Percentiles rank a stretch among this genome's conserved stretches.
Evolutionary conservation across 495 filamentous ascomycete genomes (phyloP).

Genomic region (Annulohypoxylon moriforme): DNA sequence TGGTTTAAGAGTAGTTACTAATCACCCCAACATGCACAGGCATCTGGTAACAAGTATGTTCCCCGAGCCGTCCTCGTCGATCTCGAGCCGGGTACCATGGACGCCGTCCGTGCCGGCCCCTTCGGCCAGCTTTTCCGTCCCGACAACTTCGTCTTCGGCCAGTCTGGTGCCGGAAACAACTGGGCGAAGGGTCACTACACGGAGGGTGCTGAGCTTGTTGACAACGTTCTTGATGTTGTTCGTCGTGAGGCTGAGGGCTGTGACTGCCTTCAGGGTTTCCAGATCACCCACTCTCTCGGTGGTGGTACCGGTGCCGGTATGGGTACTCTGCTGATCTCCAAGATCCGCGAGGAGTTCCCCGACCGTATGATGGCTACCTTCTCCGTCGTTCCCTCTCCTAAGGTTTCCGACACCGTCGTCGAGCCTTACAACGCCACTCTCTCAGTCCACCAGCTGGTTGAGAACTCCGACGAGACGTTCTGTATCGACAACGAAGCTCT

Average conservation of each 20-base stretch:
- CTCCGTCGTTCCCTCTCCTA: constrained; percentile 99
- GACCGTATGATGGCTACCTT: constrained; percentile 99
- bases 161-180: constrained; percentile 99
- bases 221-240: constrained; percentile 98
- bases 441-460: constrained; percentile 98
- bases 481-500: constrained; percentile 99
- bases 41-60: constrained; percentile 97
- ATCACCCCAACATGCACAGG: constrained; percentile 63
- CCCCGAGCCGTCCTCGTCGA: constrained; percentile 99
- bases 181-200: constrained; percentile 99
- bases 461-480: constrained; percentile 99
- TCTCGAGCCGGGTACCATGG: constrained; percentile 98
- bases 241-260: constrained; percentile 98
- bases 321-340: constrained; percentile 99
- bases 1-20: constrained; percentile 5
- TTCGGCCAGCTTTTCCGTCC: constrained; percentile 99
- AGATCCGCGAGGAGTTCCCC: constrained; percentile 99
- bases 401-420: constrained; percentile 99
- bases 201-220: constrained; percentile 98
- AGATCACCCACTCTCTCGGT: constrained; percentile 99
- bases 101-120: constrained; percentile 97
- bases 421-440: constrained; percentile 99
- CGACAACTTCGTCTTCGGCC: constrained; percentile 99
- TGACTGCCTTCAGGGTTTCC: constrained; percentile 99
- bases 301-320: constrained; percentile 99